A percentile compares a stretch with the other conserved stretches of the same genome.
Conservation (phyloP, 1,284 basidiomycete species). For the Puccinia brachypodii region DNA sequence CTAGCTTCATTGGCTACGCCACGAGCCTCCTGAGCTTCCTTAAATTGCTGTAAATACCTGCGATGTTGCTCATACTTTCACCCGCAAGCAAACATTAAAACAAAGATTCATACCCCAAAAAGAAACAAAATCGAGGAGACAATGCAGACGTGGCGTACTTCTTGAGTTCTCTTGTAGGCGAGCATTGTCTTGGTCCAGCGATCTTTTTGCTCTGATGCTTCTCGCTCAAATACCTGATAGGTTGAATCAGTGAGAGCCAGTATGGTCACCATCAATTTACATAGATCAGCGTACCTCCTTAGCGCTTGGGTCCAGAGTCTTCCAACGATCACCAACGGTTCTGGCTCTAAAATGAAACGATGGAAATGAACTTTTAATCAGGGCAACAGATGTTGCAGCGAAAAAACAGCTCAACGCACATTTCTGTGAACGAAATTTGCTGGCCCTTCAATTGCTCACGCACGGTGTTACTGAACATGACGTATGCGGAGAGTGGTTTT, state of each 20-base stretch:
- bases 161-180: constrained; percentile 25
- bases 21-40: constrained; percentile 28
- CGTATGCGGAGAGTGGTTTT: constrained; percentile 40
- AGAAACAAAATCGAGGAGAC: background rate
- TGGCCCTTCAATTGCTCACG: constrained; percentile 35
- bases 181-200: constrained; percentile 24
- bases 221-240: constrained; percentile 11
- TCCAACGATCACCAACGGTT: constrained; percentile 38
- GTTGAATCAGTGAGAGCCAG: background rate
- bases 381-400: background rate
- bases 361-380: background rate
- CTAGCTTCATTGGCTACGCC: background rate
- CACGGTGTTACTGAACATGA: constrained; percentile 41
- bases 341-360: constrained; percentile 13
- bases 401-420: background rate
- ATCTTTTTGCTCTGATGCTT: constrained; percentile 35
- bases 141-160: background rate
- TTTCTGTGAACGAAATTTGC: constrained; percentile 42
- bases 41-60: constrained; percentile 18
- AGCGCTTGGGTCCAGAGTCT: constrained; percentile 10
- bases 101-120: background rate
- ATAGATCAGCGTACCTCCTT: constrained; percentile 20
- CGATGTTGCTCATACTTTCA: constrained; percentile 28
- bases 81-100: background rate
- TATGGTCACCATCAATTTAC: background rate